Base-by-base conservation (phyloP, 345 rosid genomes). In the Clausena lansium region DNA sequence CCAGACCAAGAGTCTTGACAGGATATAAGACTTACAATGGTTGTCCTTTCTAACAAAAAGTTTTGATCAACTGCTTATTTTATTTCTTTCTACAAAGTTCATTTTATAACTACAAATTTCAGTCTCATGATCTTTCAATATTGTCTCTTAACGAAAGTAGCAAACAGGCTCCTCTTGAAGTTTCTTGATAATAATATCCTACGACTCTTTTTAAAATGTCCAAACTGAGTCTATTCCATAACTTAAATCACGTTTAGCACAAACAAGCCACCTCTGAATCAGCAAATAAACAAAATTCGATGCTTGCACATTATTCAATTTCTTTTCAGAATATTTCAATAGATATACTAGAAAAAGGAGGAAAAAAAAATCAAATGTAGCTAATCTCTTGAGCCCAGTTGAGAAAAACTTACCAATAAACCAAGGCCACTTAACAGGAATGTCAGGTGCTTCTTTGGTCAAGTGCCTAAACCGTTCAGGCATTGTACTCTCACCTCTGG, bases 401-500 rank as follows among this genome's bases (percentile, higher is more conserved):
- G 17, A 45, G 47, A 27, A 60, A 67, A 71, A 77, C 89, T 47
- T 87, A 93, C 98, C 98, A 1, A 95, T 85, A 76, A 95, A 86
- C 91, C 90, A 95, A 19, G 94, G 98, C 98, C 98, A 95, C 58
- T 83, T 81, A 33, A 88, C 32, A 45, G 94, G 91, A 79, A 79
- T 85, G 50, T 91, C 90, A 30, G 93, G 93, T 10, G 91, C 97
- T 89, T 93, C 91, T 84, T 86, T 89, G 81, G 93, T 91, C 84
- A 95, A 80, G 85, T 93, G 84, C 82, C 93, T 86, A 80, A 95
- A 95, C 83, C 97, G 87, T 75, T 91, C 98, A 76, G 95, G 97
- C 94, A 93, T 84, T 33, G 98, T 90, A 79, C 95, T 95, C 79
- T 87, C 91, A 47, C 91, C 87, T 72, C 91, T 87, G 67, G 87